Conservation (phyloP, 768 basidiomycete genomes). For the Hygrophorus pudorinus region DNA sequence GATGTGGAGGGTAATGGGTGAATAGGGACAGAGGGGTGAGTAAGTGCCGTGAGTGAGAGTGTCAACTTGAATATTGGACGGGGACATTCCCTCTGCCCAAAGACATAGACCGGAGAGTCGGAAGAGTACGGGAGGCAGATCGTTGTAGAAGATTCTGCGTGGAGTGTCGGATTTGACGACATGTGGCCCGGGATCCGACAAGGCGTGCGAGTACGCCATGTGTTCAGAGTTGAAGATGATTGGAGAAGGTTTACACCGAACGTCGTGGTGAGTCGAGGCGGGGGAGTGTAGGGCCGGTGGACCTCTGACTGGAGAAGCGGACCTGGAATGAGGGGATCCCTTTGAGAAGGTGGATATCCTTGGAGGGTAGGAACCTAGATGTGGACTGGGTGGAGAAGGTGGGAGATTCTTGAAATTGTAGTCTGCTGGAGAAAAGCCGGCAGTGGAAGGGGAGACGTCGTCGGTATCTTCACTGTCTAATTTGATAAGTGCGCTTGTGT, state of each 20-base stretch:
- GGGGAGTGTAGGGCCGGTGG: not conserved
- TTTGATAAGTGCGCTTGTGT: slow-evolving; percentile 30
- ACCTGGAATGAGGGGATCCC: not conserved
- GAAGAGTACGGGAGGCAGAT: slow-evolving; percentile 16
- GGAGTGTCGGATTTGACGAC: slow-evolving; percentile 4
- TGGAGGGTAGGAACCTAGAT: no score
- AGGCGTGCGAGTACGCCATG: not conserved
- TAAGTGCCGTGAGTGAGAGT: slow-evolving; percentile 26
- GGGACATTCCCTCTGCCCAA: slow-evolving; percentile 61
- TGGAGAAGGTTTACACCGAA: not conserved
- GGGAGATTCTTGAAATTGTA: slow-evolving; percentile 2
- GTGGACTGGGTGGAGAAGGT: not conserved
- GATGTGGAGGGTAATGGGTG: slow-evolving; percentile 42
- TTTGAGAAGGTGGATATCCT: not conserved
- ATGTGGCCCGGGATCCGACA: not conserved
- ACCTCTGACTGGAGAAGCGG: not conserved
- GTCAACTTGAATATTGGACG: slow-evolving; percentile 51
- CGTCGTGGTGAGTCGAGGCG: not conserved
- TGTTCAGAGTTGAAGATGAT: not conserved
- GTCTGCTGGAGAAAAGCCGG: not conserved
- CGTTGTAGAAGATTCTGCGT: slow-evolving; percentile 11
- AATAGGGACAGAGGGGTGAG: slow-evolving; percentile 20
- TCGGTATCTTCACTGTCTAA: slow-evolving; percentile 37
- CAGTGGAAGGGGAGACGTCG: slow-evolving; percentile 2
- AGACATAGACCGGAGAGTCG: slow-evolving; percentile 38